Evolutionary conservation across 352 stramenopile genomes (phyloP), one percentile per base, ranked within the genome.

Genomic region (Phytopythium oedochilum): DNA sequence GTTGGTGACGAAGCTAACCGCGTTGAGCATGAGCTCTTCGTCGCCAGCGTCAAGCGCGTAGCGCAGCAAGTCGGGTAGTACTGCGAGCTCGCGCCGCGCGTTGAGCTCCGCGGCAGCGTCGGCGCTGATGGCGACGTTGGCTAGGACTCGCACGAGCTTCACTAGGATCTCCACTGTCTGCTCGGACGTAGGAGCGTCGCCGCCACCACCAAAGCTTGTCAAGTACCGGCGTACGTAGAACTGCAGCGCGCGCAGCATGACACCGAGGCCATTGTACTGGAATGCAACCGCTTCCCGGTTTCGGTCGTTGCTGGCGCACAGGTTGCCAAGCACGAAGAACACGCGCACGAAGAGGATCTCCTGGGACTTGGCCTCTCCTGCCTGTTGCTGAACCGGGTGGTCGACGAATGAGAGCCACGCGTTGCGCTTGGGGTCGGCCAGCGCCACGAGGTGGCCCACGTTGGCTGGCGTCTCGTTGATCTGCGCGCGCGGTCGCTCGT

Each of bases 21-120:
- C 71, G 46, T 96, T 96, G 44, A 96, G 73, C 72, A 90, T 83
- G 28, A 96, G 78, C 49, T 96, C 87, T 69, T 96, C 85, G 42
- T 92, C 65, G 14, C 50, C 57, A 12, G 31, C 43, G 5, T 43
- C 42, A 31, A 76, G 64, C 15, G 71, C 54, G 15, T 61, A 43
- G 36, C 78, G 63, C 28, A 93, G 59, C 11, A 86, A 59, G 6
- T 75, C 66, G 3, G 90, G 46, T 12, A 91, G 40, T 0, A 65
- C 40, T 9, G 59, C 57, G 18, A 94, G 50, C 0, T 61, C 55
- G 14, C 71, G 51, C 11, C 46, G 52, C 5, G 23, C 47, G 54
- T 86, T 88, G 8, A 94, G 31, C 5, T 51, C 23, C 14, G 60
- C 56, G 5, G 73, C 83, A 1, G 91, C 73, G 0, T 88, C 72